These are phyloP conservation scores for Talaromyces wortmannii DNA, from an alignment of 495 filamentous ascomycete species.

Conservation along the genomic window DNA sequence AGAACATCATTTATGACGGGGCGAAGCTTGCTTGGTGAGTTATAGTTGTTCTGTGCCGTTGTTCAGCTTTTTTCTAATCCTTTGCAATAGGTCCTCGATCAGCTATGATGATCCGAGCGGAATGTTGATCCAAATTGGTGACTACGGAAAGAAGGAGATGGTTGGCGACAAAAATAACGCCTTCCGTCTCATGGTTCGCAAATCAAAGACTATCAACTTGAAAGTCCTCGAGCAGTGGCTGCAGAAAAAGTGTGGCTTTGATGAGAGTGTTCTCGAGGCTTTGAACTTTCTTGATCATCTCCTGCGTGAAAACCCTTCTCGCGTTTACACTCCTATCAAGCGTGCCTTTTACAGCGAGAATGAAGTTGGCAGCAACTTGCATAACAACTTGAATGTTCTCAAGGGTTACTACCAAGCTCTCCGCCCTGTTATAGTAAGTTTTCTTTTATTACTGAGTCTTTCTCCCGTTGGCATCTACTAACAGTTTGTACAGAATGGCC, in stretches of 20 bases:
- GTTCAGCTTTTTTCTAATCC: conserved; percentile 16
- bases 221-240: conserved; percentile 60
- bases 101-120: conserved; percentile 2
- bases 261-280: conserved; percentile 63
- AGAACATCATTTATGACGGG: conserved; percentile 68
- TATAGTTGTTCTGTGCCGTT: conserved; percentile 25
- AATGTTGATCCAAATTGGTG: background rate
- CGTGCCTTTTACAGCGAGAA: conserved; percentile 60
- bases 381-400: conserved; percentile 63
- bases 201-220: conserved; percentile 56
- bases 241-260: conserved; percentile 44
- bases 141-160: conserved; percentile 1
- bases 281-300: conserved; percentile 90
- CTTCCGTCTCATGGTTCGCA: conserved; percentile 51
- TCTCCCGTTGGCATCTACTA: conserved; percentile 2
- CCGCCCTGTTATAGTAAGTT: conserved; percentile 53
- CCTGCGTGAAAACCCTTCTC: conserved; percentile 66
- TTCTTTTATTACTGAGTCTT: background rate
- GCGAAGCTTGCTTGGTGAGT: conserved; percentile 67
- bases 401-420: conserved; percentile 83
- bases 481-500: conserved; percentile 28
- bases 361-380: conserved; percentile 31
- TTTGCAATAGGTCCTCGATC: conserved; percentile 13
- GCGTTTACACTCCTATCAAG: conserved; percentile 58
- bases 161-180: conserved; percentile 32